These are phyloP conservation scores for Aspergillus novoparasiticus DNA, from an alignment of 2,329 filamentous ascomycete species.

Conservation along the genomic window DNA sequence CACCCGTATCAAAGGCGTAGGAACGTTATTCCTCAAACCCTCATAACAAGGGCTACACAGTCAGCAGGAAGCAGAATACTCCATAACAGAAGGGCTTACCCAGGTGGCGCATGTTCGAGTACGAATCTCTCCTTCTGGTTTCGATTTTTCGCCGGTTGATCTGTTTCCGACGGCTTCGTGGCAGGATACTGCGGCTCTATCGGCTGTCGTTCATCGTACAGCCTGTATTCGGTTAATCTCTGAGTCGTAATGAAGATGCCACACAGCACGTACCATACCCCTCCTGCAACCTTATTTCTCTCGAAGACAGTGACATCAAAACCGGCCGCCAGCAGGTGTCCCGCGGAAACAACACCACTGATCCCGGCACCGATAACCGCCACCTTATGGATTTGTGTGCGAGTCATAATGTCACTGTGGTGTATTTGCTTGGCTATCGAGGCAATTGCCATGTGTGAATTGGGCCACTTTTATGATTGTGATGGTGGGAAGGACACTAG, in stretches of 20 bases:
- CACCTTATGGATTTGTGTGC: constrained; percentile 29
- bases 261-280: constrained; percentile 54
- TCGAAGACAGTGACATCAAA: constrained; percentile 59
- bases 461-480: neutral
- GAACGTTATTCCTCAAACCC: constrained; percentile 57
- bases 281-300: constrained; percentile 54
- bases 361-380: constrained; percentile 57
- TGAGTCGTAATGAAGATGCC: neutral
- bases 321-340: constrained; percentile 49
- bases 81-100: constrained; percentile 31
- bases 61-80: neutral
- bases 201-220: constrained; percentile 54
- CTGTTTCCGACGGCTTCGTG: constrained; percentile 20
- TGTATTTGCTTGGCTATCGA: neutral
- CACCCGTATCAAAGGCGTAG: constrained; percentile 53
- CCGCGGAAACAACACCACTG: constrained; percentile 51
- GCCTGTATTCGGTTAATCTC: constrained; percentile 34
- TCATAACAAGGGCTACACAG: constrained; percentile 53
- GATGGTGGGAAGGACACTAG: neutral
- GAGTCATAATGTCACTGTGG: constrained; percentile 21
- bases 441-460: neutral
- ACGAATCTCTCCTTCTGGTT: constrained; percentile 11
- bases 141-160: neutral
- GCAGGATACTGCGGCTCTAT: constrained; percentile 50
- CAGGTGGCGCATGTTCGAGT: constrained; percentile 53